Conservation (phyloP, 2,329 filamentous ascomycete genomes). For the Pestalotiopsis sp. region DNA sequence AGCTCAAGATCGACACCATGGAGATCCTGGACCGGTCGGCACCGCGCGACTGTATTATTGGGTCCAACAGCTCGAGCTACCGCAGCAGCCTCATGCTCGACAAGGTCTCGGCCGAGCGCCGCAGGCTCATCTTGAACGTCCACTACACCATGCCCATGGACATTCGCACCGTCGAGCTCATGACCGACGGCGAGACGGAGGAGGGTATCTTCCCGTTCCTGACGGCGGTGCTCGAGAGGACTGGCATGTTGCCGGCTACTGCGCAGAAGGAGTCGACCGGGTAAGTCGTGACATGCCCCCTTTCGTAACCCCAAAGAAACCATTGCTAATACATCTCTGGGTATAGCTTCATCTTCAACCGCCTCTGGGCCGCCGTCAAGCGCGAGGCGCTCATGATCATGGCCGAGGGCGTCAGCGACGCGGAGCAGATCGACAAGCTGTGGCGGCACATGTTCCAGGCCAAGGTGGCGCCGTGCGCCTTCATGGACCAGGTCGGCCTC, state of each 20-base stretch:
- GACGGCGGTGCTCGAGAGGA: slow-evolving; percentile 39
- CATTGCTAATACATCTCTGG: neutral
- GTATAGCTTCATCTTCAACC: slow-evolving; percentile 53
- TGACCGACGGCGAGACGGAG: slow-evolving; percentile 51
- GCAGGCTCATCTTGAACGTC: slow-evolving; percentile 46
- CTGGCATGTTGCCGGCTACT: slow-evolving; percentile 42
- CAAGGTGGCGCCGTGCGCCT: slow-evolving; percentile 16
- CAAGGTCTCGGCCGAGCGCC: slow-evolving; percentile 40
- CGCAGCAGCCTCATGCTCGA: slow-evolving; percentile 51
- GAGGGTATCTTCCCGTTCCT: slow-evolving; percentile 48
- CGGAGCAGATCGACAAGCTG: slow-evolving; percentile 51
- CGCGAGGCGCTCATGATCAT: slow-evolving; percentile 52
- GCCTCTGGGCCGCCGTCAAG: slow-evolving; percentile 60
- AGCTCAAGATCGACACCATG: slow-evolving; percentile 51
- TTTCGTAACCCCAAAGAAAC: neutral
- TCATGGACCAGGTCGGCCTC: slow-evolving; percentile 54
- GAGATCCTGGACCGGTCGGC: slow-evolving; percentile 46
- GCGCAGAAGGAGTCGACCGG: slow-evolving; percentile 51
- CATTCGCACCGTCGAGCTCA: slow-evolving; percentile 53
- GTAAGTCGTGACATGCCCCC: neutral
- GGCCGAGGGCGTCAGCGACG: slow-evolving; percentile 49
- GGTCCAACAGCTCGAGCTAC: slow-evolving; percentile 55
- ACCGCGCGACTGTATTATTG: slow-evolving; percentile 49
- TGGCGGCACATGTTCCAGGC: slow-evolving; percentile 42
- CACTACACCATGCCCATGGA: slow-evolving; percentile 52